Percentiles rank a stretch among this genome's conserved stretches.
These are phyloP conservation scores for Termitomyces sp. DNA, from an alignment of 768 basidiomycete species.

Conservation along the genomic window DNA sequence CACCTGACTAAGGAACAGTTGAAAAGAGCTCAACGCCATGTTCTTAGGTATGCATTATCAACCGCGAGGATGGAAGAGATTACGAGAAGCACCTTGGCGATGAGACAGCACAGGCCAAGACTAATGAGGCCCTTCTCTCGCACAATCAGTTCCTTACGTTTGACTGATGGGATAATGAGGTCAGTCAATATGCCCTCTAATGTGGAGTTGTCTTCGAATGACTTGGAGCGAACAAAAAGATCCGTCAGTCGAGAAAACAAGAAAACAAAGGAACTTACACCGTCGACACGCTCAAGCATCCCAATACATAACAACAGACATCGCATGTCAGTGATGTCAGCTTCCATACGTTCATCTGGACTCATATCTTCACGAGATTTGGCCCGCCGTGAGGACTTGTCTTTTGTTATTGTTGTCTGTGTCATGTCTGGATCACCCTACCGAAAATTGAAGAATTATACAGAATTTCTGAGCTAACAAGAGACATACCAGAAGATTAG, in stretches of 20 bases:
- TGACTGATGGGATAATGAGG: slow-evolving; percentile 86
- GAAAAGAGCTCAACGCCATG: slow-evolving; percentile 65
- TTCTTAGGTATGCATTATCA: slow-evolving; percentile 26
- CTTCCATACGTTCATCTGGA: slow-evolving; percentile 56
- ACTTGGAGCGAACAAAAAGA: slow-evolving; percentile 24
- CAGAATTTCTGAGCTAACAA: neutral
- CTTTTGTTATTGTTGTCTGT: slow-evolving; percentile 20
- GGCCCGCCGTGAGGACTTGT: slow-evolving; percentile 23
- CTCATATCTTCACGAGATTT: slow-evolving; percentile 56
- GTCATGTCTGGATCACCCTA: slow-evolving; percentile 23
- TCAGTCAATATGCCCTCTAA: slow-evolving; percentile 78
- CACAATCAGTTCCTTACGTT: slow-evolving; percentile 77
- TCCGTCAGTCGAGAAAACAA: slow-evolving; percentile 25
- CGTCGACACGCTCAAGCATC: slow-evolving; percentile 86
- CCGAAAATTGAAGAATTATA: neutral
- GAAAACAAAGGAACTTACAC: slow-evolving; percentile 47
- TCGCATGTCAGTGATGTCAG: slow-evolving; percentile 72
- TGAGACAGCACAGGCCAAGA: slow-evolving; percentile 81
- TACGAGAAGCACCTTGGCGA: slow-evolving; percentile 52
- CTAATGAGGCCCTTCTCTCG: slow-evolving; percentile 77
- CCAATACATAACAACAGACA: slow-evolving; percentile 81
- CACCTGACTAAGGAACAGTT: slow-evolving; percentile 80
- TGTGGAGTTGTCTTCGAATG: slow-evolving; percentile 74
- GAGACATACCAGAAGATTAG: slow-evolving; percentile 10
- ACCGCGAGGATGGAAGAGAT: neutral